A percentile compares a stretch with the other conserved stretches of the same genome.
phyloP scores from a whole-genome alignment of 495 filamentous ascomycete species.

The Trichodelitschia bisporula region DNA sequence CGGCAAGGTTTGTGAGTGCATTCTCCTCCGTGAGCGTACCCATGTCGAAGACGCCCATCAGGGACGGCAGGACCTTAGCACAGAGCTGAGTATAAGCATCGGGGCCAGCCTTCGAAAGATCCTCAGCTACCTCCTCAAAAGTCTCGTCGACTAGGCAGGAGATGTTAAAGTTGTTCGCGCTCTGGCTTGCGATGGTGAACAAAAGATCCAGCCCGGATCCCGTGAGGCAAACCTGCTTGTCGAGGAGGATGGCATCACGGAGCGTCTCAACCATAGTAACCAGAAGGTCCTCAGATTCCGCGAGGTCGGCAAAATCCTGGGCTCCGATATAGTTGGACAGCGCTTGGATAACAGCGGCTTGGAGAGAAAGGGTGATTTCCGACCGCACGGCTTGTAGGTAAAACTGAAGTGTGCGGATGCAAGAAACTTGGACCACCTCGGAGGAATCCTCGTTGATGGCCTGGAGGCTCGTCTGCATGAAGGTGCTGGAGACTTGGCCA shows the following conservation, averaged over 20 bases:
- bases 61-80: constrained; percentile 60
- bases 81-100: constrained; percentile 61
- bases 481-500: constrained; percentile 25
- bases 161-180: constrained; percentile 69
- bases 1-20: constrained; percentile 60
- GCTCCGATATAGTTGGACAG: constrained; percentile 52
- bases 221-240: constrained; percentile 40
- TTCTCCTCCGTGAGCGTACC: constrained; percentile 63
- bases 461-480: constrained; percentile 53
- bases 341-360: constrained; percentile 46
- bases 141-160: constrained; percentile 63
- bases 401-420: constrained; percentile 70
- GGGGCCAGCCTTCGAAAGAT: constrained; percentile 33
- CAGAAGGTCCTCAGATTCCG: constrained; percentile 73
- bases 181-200: constrained; percentile 70
- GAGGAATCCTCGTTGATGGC: constrained; percentile 48
- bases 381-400: constrained; percentile 36
- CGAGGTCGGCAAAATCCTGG: constrained; percentile 58
- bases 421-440: constrained; percentile 76
- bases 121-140: constrained; percentile 62
- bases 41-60: constrained; percentile 75
- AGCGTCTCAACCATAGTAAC: constrained; percentile 78
- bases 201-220: constrained; percentile 43
- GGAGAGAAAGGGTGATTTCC: constrained; percentile 30
- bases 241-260: constrained; percentile 54